Evolutionary conservation across 768 basidiomycete species (phyloP).

Genomic region (Suillus decipiens): DNA sequence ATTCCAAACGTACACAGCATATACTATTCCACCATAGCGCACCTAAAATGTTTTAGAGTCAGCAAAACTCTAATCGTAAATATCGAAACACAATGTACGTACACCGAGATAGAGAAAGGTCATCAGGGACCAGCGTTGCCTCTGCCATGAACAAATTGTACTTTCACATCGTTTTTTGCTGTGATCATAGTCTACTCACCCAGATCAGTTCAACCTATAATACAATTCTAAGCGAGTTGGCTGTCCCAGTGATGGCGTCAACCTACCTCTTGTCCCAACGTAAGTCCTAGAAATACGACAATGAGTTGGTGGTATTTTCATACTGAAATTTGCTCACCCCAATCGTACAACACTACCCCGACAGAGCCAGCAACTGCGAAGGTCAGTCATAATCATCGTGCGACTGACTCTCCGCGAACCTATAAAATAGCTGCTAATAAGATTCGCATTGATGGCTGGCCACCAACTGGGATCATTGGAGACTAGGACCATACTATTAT

Average conservation of each 20-base stretch:
- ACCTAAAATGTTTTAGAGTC: neutral
- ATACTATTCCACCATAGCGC: neutral
- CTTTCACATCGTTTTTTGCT: neutral
- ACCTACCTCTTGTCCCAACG: neutral
- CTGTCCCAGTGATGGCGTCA: neutral
- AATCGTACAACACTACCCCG: neutral
- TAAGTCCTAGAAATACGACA: neutral
- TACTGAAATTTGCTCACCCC: neutral
- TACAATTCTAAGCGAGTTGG: neutral
- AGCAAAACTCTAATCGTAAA: neutral
- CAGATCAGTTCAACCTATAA: neutral
- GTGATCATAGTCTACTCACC: neutral
- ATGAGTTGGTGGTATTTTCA: neutral
- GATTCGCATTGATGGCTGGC: neutral
- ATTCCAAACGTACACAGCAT: neutral
- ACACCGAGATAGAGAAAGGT: neutral
- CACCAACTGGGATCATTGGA: neutral
- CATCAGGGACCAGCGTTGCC: neutral
- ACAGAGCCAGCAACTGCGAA: neutral
- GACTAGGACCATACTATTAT: neutral
- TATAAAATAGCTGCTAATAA: neutral
- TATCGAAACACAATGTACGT: neutral
- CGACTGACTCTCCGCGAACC: neutral
- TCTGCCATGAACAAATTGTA: neutral
- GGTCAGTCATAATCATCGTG: neutral